Conservation (phyloP, 1,139 yeast species). For the Lodderomyces jiufengensis region DNA sequence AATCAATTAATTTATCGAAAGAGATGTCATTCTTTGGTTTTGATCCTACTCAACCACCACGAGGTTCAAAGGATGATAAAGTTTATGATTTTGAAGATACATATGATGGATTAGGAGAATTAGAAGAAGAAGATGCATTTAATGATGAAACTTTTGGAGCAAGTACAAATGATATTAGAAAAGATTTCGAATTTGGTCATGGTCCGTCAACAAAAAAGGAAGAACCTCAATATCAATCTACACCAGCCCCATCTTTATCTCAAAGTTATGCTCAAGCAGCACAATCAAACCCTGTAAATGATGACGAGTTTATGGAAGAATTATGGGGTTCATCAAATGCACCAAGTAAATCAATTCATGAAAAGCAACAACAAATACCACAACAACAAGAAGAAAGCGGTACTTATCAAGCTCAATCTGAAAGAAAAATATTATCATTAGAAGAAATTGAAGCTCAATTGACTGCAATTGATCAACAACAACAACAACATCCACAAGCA, state of each 20-base stretch:
- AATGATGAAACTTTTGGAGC: slow-evolving; percentile 88
- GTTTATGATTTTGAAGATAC: slow-evolving; percentile 78
- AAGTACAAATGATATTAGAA: slow-evolving; percentile 49
- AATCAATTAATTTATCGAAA: not conserved
- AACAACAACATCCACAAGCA: slow-evolving; percentile 19
- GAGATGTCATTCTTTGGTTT: slow-evolving; percentile 59
- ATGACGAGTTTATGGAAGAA: slow-evolving; percentile 49
- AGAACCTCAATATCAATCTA: slow-evolving; percentile 8
- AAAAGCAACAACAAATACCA: slow-evolving; percentile 11
- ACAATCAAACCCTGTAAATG: slow-evolving; percentile 30
- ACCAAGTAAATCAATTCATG: slow-evolving; percentile 17
- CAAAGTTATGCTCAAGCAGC: slow-evolving; percentile 61
- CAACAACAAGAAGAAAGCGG: slow-evolving; percentile 4
- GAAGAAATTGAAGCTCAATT: slow-evolving; percentile 79
- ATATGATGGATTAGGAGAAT: slow-evolving; percentile 73
- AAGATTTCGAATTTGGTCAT: slow-evolving; percentile 71
- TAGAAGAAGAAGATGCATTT: slow-evolving; percentile 75
- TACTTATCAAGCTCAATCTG: slow-evolving; percentile 16
- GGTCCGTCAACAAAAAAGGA: slow-evolving; percentile 22
- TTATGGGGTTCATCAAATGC: slow-evolving; percentile 45
- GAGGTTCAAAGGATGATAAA: slow-evolving; percentile 20
- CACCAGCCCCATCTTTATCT: slow-evolving; percentile 19
- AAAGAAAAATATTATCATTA: slow-evolving; percentile 55
- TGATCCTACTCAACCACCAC: slow-evolving; percentile 44
- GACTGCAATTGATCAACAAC: slow-evolving; percentile 42